Percentiles rank a stretch among this genome's conserved stretches.
Conservation (phyloP, 768 basidiomycete species). For the Pisolithus microcarpus region DNA sequence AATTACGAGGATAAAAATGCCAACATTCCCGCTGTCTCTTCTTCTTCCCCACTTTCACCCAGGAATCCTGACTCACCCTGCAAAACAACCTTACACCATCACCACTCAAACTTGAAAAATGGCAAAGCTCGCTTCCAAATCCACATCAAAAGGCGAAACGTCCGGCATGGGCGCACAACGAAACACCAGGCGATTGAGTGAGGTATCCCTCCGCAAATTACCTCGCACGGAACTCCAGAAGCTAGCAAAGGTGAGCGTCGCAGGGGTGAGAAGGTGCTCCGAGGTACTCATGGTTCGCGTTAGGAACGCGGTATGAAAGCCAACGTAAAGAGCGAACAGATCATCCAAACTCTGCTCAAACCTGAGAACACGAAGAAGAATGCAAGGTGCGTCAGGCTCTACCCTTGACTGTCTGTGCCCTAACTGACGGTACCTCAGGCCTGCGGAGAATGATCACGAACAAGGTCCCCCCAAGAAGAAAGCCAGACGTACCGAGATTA, state of each 20-base stretch:
- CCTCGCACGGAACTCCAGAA: constrained; percentile 22
- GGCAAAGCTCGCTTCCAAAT: background rate
- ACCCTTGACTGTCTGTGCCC: background rate
- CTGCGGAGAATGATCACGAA: constrained; percentile 3
- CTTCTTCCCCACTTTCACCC: too few species aligned
- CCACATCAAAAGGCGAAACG: constrained; percentile 4
- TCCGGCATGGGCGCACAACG: background rate
- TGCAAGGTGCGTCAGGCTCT: constrained; percentile 5
- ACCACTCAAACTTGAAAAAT: too few species aligned
- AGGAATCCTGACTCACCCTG: too few species aligned
- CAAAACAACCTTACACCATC: too few species aligned
- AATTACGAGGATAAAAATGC: too few species aligned
- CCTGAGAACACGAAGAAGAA: constrained; percentile 6
- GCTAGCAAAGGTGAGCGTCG: constrained; percentile 15
- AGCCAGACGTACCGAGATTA: background rate
- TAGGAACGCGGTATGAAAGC: constrained; percentile 18
- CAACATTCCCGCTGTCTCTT: too few species aligned
- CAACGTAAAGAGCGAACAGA: constrained; percentile 21
- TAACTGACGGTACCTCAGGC: constrained; percentile 2
- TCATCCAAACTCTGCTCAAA: constrained; percentile 17
- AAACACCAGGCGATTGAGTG: constrained; percentile 2
- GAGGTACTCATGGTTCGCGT: background rate
- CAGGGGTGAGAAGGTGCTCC: background rate
- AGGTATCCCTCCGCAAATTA: constrained; percentile 16
- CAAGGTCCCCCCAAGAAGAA: constrained; percentile 13